Base-by-base conservation (phyloP, 202 grass and related monocot species). In the Setaria italica region DNA sequence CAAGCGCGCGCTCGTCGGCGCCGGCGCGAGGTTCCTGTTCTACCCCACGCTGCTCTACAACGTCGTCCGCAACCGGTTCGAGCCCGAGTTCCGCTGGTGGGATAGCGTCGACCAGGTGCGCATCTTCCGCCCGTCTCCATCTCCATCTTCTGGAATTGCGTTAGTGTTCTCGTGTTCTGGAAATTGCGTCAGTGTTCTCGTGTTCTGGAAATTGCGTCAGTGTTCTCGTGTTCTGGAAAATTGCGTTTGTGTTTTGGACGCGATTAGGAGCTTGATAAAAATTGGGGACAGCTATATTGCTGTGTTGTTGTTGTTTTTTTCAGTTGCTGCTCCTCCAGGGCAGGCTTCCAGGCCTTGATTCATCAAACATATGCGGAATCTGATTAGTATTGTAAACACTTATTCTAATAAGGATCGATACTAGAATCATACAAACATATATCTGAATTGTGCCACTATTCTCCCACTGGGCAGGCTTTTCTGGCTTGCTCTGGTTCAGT, bases 11-110 rank as follows among this genome's bases (percentile, higher is more conserved):
- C 85, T 97, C 15, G 94, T 97, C 25, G 94, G 91, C 15, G 94
- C 91, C 59, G 84, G 90, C 32, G 91, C 90, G 6, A 85, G 94
- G 91, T 83, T 90, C 50, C 88, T 97, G 59, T 97, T 97, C 85
- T 97, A 97, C 71, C 94, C 94, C 9, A 97, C 92, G 53, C 90
- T 97, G 10, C 78, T 88, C 54, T 97, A 97, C 89, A 97, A 97
- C 85, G 90, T 97, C 17, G 82, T 97, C 64, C 94, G 94, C 80
- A 97, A 97, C 83, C 82, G 85, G 15, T 92, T 97, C 72, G 85
- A 97, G 73, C 59, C 80, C 12, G 94, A 94, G 60, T 97, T 97
- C 76, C 85, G 94, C 29, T 97, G 94, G 94, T 97, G 94, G 94
- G 94, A 97, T 74, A 62, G 87, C 64, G 90, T 97, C 49, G 90